Evolutionary conservation across 2,329 filamentous ascomycete genomes (phyloP), one percentile per base, ranked within the genome.

Genomic region (Paramyrothecium roridum): DNA sequence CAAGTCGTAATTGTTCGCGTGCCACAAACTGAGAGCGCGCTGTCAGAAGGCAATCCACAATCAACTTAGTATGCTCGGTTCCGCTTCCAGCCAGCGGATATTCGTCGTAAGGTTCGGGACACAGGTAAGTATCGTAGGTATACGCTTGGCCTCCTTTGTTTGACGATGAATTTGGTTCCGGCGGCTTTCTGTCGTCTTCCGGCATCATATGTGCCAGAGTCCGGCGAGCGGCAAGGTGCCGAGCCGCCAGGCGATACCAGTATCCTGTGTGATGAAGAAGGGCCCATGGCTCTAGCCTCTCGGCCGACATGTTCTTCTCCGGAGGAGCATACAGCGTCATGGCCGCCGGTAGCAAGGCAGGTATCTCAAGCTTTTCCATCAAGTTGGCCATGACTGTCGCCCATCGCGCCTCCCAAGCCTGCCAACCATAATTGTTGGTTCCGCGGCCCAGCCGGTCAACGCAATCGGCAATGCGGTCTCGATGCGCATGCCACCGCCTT

Each of bases 381-480:
- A 87, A 66, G 48, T 83, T 77, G 2, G 83, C 84, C 85, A 88
- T 87, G 13, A 85, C 73, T 21, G 75, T 76, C 17, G 83, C 80
- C 85, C 85, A 88, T 54, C 90, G 83, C 45, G 90, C 86, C 73
- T 96, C 89, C 93, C 93, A 99, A 2, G 93, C 93, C 65, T 91
- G 84, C 90, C 93, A 98, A 7, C 91, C 91, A 69, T 98, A 98
- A 61, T 91, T 96, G 33, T 86, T 84, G 3, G 90, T 92, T 1
- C 93, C 93, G 63, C 90, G 90, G 3, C 92, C 93, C 61, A 89
- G 86, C 19, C 90, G 83, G 66, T 96, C 91, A 17, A 97, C 78
- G 52, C 97, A 83, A 63, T 91, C 88, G 54, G 80, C 81, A 60
- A 93, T 86, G 54, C 88, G 84, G 54, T 86, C 82, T 57, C 87